Base-by-base conservation (phyloP, 345 rosid species). In the Eucalyptus urophylla region DNA sequence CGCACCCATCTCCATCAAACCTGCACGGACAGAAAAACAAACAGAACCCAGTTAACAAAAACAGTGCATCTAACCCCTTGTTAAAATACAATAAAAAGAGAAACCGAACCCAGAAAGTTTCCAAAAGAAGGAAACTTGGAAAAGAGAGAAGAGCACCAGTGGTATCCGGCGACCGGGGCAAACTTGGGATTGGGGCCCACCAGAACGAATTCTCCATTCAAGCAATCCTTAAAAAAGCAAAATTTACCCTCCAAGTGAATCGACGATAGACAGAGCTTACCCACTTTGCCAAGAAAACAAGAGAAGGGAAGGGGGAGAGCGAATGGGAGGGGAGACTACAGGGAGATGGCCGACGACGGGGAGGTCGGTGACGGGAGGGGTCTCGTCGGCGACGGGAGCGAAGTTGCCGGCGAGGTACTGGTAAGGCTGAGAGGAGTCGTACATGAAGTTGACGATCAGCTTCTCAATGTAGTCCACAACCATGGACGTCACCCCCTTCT, bases 1-100 rank as follows among this genome's bases (percentile, higher is more conserved):
- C 99, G 51, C 92, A 97, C 99, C 99, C 99, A 91, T 97, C 99
- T 91, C 99, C 99, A 93, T 97, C 99, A 91, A 97, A 97, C 99
- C 99, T 97, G 97, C 93, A 92, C 58, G 86, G 86, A 87, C 29
- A 90, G 54, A 86, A 27, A 16, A 89, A 9, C 24, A 81, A 51
- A 86, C 22, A 89, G 29, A 67, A 25, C 45, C 27, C 37, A n/a
- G 54, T 51, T 22, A 54, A 10, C 29, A n/a, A 13, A 67, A 14
- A 43, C n/a, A 6, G 44, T 2, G 81, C 2, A 19, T 72, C 45
- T 37, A 33, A 25, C 81, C 81, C 81, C 85, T 44, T 1, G 50
- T 49, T 19, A 33, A 31, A 69, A 22, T 51, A 76, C 19, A 16
- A 51, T 17, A 53, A 54, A 86, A 45, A n/a, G 14, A 14, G 87